Conservation (phyloP, 805 yeast genomes). For the Candida dajiaensis region DNA sequence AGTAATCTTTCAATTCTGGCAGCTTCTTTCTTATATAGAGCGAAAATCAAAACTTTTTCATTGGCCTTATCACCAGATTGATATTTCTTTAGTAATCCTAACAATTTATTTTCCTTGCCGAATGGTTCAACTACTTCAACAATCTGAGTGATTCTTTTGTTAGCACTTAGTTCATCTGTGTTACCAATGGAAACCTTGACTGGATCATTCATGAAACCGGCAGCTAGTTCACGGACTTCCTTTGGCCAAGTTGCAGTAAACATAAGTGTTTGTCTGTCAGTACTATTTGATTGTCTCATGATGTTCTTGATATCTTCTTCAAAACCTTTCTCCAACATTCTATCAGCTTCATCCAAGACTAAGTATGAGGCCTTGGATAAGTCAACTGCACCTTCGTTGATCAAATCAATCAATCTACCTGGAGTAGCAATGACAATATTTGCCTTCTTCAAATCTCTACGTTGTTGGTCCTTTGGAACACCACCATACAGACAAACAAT, state of each 20-base stretch:
- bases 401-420: constrained; percentile 89
- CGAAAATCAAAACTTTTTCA: constrained; percentile 87
- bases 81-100: constrained; percentile 69
- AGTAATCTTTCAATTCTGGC: constrained; percentile 78
- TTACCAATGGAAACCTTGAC: constrained; percentile 91
- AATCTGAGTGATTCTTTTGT: constrained; percentile 85
- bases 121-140: constrained; percentile 87
- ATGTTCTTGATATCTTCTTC: constrained; percentile 92
- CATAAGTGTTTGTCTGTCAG: constrained; percentile 85
- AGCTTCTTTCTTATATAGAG: constrained; percentile 95
- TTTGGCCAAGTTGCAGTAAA: constrained; percentile 99
- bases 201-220: constrained; percentile 77
- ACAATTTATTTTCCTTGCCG: constrained; percentile 70
- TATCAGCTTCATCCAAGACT: constrained; percentile 95
- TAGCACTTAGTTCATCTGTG: constrained; percentile 90
- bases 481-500: constrained; percentile 95
- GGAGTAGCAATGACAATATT: constrained; percentile 95
- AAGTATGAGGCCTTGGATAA: constrained; percentile 65
- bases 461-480: constrained; percentile 91
- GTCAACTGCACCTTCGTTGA: constrained; percentile 81
- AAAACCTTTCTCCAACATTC: constrained; percentile 98
- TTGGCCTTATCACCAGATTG: constrained; percentile 58
- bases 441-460: constrained; percentile 56
- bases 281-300: constrained; percentile 50
- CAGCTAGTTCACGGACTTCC: constrained; percentile 90